Evolutionary conservation across 768 basidiomycete species (phyloP), one percentile per base, ranked within the genome.

Genomic region (Rhodotorula taiwanensis): DNA sequence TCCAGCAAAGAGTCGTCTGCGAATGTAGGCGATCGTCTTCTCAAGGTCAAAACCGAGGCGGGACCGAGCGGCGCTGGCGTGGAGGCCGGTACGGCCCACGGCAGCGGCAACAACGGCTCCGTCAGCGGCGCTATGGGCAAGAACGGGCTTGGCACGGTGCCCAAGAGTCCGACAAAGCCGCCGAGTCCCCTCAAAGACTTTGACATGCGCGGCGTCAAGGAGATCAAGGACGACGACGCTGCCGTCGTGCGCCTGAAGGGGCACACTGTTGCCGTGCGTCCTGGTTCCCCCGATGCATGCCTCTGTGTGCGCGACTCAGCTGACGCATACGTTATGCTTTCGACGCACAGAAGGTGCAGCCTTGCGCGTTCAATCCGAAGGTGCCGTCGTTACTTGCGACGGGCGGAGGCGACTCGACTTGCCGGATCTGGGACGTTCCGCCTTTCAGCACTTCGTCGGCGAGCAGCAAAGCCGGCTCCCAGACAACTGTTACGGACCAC

Each of bases 391-490:
- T 73, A 14, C 60, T 73, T 20, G 72, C 71, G 20, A 72, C 72
- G 5, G 72, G 71, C 9, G 60, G 55, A 6, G 57, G 43, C 25
- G 72, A 73, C 49, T 60, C 62, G 25, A 72, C 70, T 15, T 70
- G 69, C 31, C 61, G 72, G 0, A 72, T 72, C n/a, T 73, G 72
- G 72, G 70, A 73, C 57, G 70, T 72, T 5, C 71, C 72, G 23
- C 16, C 42, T 5, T 42, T 44, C 11, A 5, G 20, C 25, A 3
- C 51, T 31, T 16, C 55, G 3, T 8, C 58, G 31, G 31, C 44
- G 21, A 30, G 20, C 43, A n/a, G 30, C 21, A 13, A 31, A 4
- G 33, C 43, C 1, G 6, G 16, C 20, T 15, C 41, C 4, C 43
- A 36, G 44, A 23, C 25, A 4, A 44, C 50, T 11, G 52, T 70